Evolutionary conservation across 495 filamentous ascomycete genomes (phyloP), one percentile per base, ranked within the genome.

Genomic region (Xylaria intraflava): DNA sequence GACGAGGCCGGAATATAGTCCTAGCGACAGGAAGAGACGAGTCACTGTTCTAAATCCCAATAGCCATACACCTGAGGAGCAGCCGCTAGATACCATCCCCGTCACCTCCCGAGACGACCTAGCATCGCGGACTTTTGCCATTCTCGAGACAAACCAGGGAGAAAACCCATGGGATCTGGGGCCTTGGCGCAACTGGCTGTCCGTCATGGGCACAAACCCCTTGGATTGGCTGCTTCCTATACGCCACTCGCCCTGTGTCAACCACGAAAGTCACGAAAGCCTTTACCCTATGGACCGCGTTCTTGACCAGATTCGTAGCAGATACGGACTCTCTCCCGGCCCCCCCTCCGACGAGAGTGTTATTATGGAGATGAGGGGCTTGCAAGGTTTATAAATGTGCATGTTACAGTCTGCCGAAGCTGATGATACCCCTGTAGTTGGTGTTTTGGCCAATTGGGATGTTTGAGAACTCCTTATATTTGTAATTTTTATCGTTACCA

Each of bases 141-240:
- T 95, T 36, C 78, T 92, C 5, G 77, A 77, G 53, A 91, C 85
- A 9, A 71, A 78, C 11, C 80, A 78, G 3, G 88, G 89, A 17
- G 52, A 55, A 19, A 92, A 93, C 56, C 88, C 88, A 0, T 95
- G 86, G 79, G 80, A 87, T 57, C 69, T 91, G 7, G 86, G 83
- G 20, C 49, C 65, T 0, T 74, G 78, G 51, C 70, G 77, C 31
- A 95, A 95, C 63, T 85, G 87, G 58, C 78, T 83, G 56, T 79
- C 84, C 31, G 77, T 94, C 9, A 84, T 95, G 79, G 89, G 89
- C 6, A 72, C 78, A 38, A 79, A 69, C n/a, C 50, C 80, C 9
- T 55, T 78, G 39, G 88, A 93, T 56, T 92, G 86, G 86, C 65
- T 92, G 29, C 69, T 94, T 12, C 87, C 88, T 6, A 61, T 91